Evolutionary conservation across 371 early-diverging fungal species (phyloP).

Genomic region (Mortierella sp.): DNA sequence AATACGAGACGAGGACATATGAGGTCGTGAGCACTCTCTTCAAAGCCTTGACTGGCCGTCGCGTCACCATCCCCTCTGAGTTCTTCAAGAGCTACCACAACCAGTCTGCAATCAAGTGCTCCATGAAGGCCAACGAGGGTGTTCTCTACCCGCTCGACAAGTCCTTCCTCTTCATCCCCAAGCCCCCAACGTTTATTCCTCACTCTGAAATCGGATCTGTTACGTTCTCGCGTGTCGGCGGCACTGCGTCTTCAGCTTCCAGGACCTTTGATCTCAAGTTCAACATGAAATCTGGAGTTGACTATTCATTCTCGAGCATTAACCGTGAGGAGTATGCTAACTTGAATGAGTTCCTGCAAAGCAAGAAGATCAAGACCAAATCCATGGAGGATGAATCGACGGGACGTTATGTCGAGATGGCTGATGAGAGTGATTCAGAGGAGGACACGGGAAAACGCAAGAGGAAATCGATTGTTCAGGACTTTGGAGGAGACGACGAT

Average conservation of each 20-base stretch:
- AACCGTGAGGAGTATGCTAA: constrained; percentile 88
- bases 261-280: constrained; percentile 96
- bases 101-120: constrained; percentile 93
- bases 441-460: constrained; percentile 63
- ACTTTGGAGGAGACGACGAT: constrained; percentile 58
- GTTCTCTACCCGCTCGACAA: constrained; percentile 95
- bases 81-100: constrained; percentile 78
- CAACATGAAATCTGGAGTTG: constrained; percentile 83
- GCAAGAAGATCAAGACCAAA: constrained; percentile 87
- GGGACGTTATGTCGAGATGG: constrained; percentile 71
- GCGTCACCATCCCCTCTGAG: constrained; percentile 80
- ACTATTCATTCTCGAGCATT: constrained; percentile 89
- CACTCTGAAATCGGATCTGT: constrained; percentile 89
- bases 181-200: constrained; percentile 92
- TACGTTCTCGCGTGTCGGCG: constrained; percentile 91
- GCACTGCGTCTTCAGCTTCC: constrained; percentile 70
- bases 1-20: constrained; percentile 91
- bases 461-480: constrained; percentile 57
- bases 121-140: constrained; percentile 98
- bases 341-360: constrained; percentile 82
- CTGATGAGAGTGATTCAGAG: constrained; percentile 65
- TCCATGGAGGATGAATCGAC: constrained; percentile 69
- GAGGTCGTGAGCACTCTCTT: constrained; percentile 95
- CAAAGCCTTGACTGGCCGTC: constrained; percentile 84
- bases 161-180: constrained; percentile 95